Conservation (phyloP, 257 asterid species). For the Lavandula angustifolia region DNA sequence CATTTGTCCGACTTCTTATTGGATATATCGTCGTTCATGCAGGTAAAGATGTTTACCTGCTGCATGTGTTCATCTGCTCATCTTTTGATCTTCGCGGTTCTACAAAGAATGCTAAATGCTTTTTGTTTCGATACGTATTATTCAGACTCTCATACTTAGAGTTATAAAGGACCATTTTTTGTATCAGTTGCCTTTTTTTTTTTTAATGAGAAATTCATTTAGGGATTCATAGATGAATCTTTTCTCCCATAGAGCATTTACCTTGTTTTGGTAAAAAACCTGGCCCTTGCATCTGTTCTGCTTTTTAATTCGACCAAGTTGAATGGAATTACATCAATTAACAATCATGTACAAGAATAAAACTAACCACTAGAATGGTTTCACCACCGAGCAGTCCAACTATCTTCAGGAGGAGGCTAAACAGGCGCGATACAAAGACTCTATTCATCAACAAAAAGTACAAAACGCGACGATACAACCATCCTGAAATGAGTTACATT, state of each 20-base stretch:
- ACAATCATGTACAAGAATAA: neutral
- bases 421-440: neutral
- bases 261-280: neutral
- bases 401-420: conserved; percentile 19
- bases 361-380: neutral
- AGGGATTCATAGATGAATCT: neutral
- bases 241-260: neutral
- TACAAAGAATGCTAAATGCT: conserved; percentile 1
- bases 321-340: too few species aligned
- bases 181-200: conserved; percentile 26
- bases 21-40: conserved; percentile 14
- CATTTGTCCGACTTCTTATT: conserved; percentile 15
- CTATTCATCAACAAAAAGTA: neutral
- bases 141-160: conserved; percentile 9
- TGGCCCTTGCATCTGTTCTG: too few species aligned
- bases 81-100: conserved; percentile 1
- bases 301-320: neutral
- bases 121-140: conserved; percentile 19
- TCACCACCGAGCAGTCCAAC: neutral
- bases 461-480: neutral
- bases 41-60: conserved; percentile 17
- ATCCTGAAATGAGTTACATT: conserved; percentile 48
- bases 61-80: neutral
- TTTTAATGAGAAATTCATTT: conserved; percentile 10
- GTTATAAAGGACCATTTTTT: neutral